Evolutionary conservation across 441 rosid genomes (phyloP), one percentile per base, ranked within the genome.

Genomic region (Adansonia rubrostipa): DNA sequence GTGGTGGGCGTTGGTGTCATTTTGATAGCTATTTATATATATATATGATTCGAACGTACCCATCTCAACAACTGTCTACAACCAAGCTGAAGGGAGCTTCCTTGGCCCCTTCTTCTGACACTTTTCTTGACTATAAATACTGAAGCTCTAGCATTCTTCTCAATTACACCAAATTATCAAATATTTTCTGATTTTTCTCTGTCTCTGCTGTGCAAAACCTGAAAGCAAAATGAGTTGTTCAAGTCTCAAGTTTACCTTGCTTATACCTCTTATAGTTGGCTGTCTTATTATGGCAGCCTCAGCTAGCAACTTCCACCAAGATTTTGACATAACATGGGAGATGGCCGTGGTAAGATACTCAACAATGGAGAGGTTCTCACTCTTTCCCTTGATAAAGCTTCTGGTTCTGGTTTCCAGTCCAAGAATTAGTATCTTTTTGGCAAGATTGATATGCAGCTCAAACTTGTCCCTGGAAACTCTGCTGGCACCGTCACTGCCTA

Each of bases 341-440:
- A 28, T 28, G 33, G 33, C 33, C 33, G 33, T 28, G 33, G 33
- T 28, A 28, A 28, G 33, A 28, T 28, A 28, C 2, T 28, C 33
- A 28, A 28, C 33, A 28, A 28, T 28, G 33, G 33, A 28, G 77
- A 83, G 53, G 85, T 88, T 58, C 86, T 90, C 44, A 87, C 87
- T 36, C 84, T 90, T 10, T 83, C 93, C 20, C 89, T 90, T 0
- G 93, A 90, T 28, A 73, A 78, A 72, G 24, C 66, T 42, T 88
- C 90, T 0, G 92, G 93, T 33, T 87, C 78, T 1, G 66, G 66
- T 22, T 60, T 60, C 40, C 65, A 60, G 14, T 60, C 65, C 65
- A 84, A 85, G 79, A 85, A 79, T 6, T 80, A 85, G 42, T 89
- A 60, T 78, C 78, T 28, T 28, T 28, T 28, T 2, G 33, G 33